These are phyloP conservation scores for Oryza coarctata DNA, from an alignment of 176 grass and related monocot genomes.

Conservation along the genomic window DNA sequence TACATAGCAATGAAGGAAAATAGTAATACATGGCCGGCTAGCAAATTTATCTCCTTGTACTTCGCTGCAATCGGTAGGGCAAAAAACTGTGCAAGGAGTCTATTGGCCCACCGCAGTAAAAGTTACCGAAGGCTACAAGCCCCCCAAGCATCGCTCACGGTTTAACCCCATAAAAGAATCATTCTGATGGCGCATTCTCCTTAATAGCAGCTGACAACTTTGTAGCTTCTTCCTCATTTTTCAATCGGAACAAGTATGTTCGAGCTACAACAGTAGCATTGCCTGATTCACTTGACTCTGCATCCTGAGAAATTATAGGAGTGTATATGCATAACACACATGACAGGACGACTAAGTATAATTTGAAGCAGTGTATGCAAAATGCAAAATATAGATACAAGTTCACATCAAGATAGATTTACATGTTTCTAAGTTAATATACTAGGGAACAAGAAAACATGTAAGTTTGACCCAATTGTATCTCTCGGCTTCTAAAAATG, in stretches of 20 bases:
- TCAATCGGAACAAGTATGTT: slow-evolving; percentile 69
- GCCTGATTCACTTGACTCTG: slow-evolving; percentile 30
- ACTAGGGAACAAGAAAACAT: neutral
- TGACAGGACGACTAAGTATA: neutral
- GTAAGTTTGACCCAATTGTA: neutral
- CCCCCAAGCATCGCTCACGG: neutral
- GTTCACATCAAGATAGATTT: neutral
- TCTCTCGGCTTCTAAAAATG: neutral
- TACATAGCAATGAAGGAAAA: neutral
- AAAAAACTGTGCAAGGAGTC: slow-evolving; percentile 30
- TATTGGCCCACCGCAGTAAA: neutral
- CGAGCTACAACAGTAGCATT: slow-evolving; percentile 42
- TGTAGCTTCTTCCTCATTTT: slow-evolving; percentile 69
- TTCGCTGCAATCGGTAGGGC: neutral
- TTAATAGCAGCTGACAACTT: slow-evolving; percentile 68
- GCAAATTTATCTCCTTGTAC: neutral
- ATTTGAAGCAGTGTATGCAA: slow-evolving; percentile 1
- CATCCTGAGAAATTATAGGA: slow-evolving; percentile 52
- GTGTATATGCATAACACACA: neutral
- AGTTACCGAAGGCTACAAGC: neutral
- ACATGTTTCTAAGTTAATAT: neutral
- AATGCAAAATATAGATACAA: slow-evolving; percentile 1
- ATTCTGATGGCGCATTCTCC: slow-evolving; percentile 65
- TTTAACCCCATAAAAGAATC: slow-evolving; percentile 13
- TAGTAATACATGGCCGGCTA: neutral